These are phyloP conservation scores for Moesziomyces parantarcticus DNA, from an alignment of 1,284 basidiomycete genomes.

Conservation along the genomic window DNA sequence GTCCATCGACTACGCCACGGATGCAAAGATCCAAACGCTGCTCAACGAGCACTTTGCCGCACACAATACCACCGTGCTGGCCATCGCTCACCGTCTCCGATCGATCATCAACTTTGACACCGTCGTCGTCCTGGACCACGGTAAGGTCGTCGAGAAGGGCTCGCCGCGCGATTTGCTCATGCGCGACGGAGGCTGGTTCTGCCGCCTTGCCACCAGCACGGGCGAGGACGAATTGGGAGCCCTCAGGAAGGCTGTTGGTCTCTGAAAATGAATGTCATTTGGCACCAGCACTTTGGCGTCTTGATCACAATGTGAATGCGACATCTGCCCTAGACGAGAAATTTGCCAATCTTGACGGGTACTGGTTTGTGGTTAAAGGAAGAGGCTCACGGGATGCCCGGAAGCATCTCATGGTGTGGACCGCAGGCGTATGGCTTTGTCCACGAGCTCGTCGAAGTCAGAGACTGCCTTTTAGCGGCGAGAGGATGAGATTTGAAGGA, in stretches of 20 bases:
- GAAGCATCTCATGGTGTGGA: too few species aligned
- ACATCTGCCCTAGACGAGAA: too few species aligned
- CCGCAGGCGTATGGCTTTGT: too few species aligned
- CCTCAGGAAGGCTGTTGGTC: conserved; percentile 10
- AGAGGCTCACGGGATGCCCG: too few species aligned
- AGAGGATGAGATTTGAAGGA: too few species aligned
- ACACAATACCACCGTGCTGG: conserved; percentile 78
- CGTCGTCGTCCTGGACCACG: conserved; percentile 81
- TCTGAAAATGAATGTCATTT: conserved; percentile 1
- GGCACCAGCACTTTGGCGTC: too few species aligned
- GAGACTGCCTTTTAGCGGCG: too few species aligned
- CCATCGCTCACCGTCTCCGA: conserved; percentile 78
- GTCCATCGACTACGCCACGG: conserved; percentile 80
- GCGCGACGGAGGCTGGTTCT: conserved; percentile 73
- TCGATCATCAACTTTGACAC: conserved; percentile 84
- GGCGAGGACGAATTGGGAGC: conserved; percentile 27
- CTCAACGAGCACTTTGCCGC: conserved; percentile 79
- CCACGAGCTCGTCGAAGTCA: too few species aligned
- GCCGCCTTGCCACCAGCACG: conserved; percentile 70
- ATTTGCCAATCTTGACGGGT: too few species aligned
- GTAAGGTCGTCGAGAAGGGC: conserved; percentile 78
- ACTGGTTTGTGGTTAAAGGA: too few species aligned
- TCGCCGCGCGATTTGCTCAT: conserved; percentile 75
- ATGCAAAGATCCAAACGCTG: conserved; percentile 83
- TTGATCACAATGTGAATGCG: too few species aligned